Conservation (phyloP, 768 basidiomycete species). For the Boletus pseudopeckii region DNA sequence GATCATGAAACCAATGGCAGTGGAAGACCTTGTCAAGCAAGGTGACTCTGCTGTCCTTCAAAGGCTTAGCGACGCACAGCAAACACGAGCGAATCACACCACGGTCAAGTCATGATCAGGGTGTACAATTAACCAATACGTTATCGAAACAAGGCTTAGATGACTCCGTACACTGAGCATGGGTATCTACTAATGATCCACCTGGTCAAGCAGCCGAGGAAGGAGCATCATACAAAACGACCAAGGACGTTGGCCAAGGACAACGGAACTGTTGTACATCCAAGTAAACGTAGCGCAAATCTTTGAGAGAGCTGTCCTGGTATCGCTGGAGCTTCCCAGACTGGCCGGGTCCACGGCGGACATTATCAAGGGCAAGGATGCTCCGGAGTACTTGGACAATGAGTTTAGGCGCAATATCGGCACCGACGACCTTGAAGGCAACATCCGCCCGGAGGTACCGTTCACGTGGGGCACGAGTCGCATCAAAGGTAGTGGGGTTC, state of each 20-base stretch:
- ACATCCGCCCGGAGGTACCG: slow-evolving; percentile 50
- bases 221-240: slow-evolving; percentile 41
- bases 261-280: slow-evolving; percentile 44
- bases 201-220: slow-evolving; percentile 15
- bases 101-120: background rate
- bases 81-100: background rate
- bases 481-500: slow-evolving; percentile 43
- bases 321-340: slow-evolving; percentile 65
- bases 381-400: slow-evolving; percentile 62
- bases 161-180: background rate
- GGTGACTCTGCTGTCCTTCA: too few species aligned
- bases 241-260: slow-evolving; percentile 69
- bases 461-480: slow-evolving; percentile 41
- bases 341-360: slow-evolving; percentile 64
- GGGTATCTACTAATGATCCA: background rate
- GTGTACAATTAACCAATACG: slow-evolving; percentile 3
- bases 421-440: slow-evolving; percentile 46
- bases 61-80: background rate
- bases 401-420: slow-evolving; percentile 55
- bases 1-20: too few species aligned
- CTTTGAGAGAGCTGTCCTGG: slow-evolving; percentile 43
- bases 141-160: background rate
- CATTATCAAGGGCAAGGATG: slow-evolving; percentile 53
- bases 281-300: slow-evolving; percentile 55
- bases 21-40: too few species aligned